Evolutionary conservation across 139 green algal species (phyloP).

Genomic region (Volvox reticuliferus): DNA sequence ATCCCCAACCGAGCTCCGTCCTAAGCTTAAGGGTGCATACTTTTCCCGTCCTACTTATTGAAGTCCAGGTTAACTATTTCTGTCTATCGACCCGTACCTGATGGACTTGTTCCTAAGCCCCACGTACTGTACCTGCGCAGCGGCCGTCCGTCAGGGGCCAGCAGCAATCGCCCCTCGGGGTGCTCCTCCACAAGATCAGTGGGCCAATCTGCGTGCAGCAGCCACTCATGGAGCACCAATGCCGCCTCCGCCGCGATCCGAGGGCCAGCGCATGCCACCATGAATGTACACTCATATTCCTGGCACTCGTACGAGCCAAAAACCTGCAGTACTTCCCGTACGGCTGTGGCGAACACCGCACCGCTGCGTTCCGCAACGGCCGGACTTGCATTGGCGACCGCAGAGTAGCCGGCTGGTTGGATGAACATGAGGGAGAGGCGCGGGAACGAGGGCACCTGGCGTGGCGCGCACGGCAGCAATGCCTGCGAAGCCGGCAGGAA

Average conservation of each 20-base stretch:
- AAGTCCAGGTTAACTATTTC: too few relatives aligned
- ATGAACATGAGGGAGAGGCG: slow-evolving; percentile 34
- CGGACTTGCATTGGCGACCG: background rate
- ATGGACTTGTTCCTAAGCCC: too few relatives aligned
- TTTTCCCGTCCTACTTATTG: background rate
- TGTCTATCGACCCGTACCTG: too few relatives aligned
- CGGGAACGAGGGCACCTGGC: slow-evolving; percentile 11
- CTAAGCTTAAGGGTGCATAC: background rate
- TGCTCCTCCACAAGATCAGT: slow-evolving; percentile 25
- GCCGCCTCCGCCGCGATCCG: slow-evolving; percentile 29
- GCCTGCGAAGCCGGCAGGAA: background rate
- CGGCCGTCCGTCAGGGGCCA: background rate
- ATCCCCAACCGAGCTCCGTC: background rate
- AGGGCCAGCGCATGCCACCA: slow-evolving; percentile 48
- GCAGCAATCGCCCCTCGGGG: background rate
- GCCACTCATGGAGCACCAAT: slow-evolving; percentile 32
- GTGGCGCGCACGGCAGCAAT: background rate
- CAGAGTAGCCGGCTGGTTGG: slow-evolving; percentile 5
- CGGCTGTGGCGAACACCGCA: slow-evolving; percentile 46
- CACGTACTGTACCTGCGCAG: background rate
- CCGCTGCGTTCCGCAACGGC: slow-evolving; percentile 44
- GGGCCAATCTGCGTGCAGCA: slow-evolving; percentile 43
- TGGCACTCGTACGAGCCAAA: slow-evolving; percentile 61
- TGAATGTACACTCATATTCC: slow-evolving; percentile 66
- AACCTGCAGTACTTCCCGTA: slow-evolving; percentile 51